phyloP scores from a whole-genome alignment of 768 basidiomycete genomes.

The Termitomyces eurrhizus region DNA sequence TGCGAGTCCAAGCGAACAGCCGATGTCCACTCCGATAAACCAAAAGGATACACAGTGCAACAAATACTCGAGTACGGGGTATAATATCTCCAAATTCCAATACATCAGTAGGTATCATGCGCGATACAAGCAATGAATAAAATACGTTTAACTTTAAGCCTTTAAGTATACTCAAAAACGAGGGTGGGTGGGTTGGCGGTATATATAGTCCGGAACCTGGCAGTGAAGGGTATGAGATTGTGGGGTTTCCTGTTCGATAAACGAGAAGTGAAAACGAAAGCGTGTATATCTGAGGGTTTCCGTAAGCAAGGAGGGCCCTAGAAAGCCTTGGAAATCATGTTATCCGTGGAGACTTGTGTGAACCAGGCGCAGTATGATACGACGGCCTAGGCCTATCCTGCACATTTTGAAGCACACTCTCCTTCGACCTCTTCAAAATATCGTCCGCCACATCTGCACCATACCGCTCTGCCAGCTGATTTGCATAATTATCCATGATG shows the following conservation, averaged over 20 bases:
- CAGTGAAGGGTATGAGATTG: background rate
- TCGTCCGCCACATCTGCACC: slow-evolving; percentile 55
- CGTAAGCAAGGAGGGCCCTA: no score
- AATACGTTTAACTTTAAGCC: background rate
- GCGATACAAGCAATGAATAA: background rate
- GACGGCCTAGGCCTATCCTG: slow-evolving; percentile 17
- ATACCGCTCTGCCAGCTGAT: slow-evolving; percentile 65
- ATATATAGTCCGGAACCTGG: background rate
- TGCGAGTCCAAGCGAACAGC: no score
- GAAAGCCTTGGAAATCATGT: slow-evolving; percentile 19
- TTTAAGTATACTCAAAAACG: background rate
- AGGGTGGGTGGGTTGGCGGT: background rate
- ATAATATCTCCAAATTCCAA: background rate
- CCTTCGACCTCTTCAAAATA: slow-evolving; percentile 47
- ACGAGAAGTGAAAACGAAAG: background rate
- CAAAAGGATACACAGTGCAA: background rate
- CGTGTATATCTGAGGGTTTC: background rate
- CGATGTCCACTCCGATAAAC: background rate
- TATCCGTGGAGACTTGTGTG: slow-evolving; percentile 15
- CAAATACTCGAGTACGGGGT: background rate
- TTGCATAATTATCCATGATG: slow-evolving; percentile 82
- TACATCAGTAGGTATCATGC: background rate
- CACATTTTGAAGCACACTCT: slow-evolving; percentile 32
- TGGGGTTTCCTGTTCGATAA: background rate
- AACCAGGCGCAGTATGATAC: slow-evolving; percentile 12